These are phyloP conservation scores for Gossypium thurberi DNA, from an alignment of 345 rosid species.

Conservation along the genomic window DNA sequence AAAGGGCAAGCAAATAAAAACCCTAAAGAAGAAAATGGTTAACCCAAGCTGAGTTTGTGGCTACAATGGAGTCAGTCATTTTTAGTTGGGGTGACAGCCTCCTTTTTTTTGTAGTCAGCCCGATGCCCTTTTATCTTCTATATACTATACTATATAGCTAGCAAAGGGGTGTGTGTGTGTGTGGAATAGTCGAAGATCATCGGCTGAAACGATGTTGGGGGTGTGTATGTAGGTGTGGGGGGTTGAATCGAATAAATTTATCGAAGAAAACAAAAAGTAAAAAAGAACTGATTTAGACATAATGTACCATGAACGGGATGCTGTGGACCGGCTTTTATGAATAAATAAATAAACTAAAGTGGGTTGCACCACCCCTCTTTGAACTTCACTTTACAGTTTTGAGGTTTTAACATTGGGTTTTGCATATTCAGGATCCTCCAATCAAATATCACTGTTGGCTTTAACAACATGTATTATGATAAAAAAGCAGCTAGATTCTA, in stretches of 20 bases:
- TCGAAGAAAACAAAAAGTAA: not conserved
- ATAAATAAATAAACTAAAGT: too few relatives aligned
- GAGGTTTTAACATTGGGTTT: constrained; percentile 4
- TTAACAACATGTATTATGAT: too few relatives aligned
- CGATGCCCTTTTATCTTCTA: not conserved
- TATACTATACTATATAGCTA: not conserved
- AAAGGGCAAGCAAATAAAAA: too few relatives aligned
- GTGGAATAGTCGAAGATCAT: not conserved
- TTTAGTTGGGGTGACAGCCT: not conserved
- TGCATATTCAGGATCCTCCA: not conserved
- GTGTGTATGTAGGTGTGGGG: not conserved
- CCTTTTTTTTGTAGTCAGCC: not conserved
- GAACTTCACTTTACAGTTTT: constrained; percentile 5
- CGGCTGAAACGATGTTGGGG: not conserved
- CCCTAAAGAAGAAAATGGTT: too few relatives aligned
- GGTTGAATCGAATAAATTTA: not conserved
- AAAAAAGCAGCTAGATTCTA: constrained; percentile 7
- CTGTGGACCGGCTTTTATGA: constrained; percentile 3
- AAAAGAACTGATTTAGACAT: not conserved
- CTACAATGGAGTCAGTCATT: not conserved
- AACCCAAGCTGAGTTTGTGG: not conserved
- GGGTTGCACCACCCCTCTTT: not conserved
- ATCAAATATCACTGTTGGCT: not conserved
- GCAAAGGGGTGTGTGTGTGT: not conserved
- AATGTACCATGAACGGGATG: not conserved